Conservation (phyloP, 306 rosid genomes). For the Quercus mongolica region DNA sequence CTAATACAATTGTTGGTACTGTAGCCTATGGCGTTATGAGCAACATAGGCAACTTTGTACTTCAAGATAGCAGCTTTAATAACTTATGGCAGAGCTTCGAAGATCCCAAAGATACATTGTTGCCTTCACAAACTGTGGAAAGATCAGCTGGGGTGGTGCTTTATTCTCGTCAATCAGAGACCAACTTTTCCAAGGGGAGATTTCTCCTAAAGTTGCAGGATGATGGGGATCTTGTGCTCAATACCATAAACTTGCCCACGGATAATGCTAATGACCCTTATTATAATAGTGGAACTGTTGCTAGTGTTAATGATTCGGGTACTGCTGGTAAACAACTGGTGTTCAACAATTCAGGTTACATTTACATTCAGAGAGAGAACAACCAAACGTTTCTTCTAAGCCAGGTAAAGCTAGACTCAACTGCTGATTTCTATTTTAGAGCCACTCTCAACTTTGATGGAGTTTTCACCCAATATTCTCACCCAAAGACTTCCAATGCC, state of each 20-base stretch:
- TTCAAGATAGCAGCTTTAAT: background rate
- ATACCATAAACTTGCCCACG: slow-evolving; percentile 10
- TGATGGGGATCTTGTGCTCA: slow-evolving; percentile 20
- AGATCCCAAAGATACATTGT: slow-evolving; percentile 24
- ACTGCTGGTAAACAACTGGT: background rate
- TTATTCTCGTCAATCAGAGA: slow-evolving; percentile 30
- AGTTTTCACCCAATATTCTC: slow-evolving; percentile 27
- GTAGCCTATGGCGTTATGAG: slow-evolving; percentile 14
- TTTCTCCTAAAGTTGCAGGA: slow-evolving; percentile 3
- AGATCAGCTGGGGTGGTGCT: background rate
- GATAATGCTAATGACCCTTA: background rate
- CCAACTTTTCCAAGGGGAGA: slow-evolving; percentile 20
- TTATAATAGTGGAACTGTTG: too few relatives aligned
- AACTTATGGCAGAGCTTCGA: slow-evolving; percentile 26
- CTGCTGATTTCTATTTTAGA: slow-evolving; percentile 19
- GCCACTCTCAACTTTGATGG: slow-evolving; percentile 53
- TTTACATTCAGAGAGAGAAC: slow-evolving; percentile 31
- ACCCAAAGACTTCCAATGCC: slow-evolving; percentile 19
- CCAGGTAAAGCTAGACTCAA: background rate
- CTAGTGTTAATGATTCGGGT: too few relatives aligned
- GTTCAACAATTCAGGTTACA: slow-evolving; percentile 32
- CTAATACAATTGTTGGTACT: slow-evolving; percentile 4
- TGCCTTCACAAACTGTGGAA: slow-evolving; percentile 29
- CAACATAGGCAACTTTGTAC: slow-evolving; percentile 23
- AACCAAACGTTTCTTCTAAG: background rate